phyloP scores from a whole-genome alignment of 2,329 filamentous ascomycete genomes.

The Aspergillus felis region DNA sequence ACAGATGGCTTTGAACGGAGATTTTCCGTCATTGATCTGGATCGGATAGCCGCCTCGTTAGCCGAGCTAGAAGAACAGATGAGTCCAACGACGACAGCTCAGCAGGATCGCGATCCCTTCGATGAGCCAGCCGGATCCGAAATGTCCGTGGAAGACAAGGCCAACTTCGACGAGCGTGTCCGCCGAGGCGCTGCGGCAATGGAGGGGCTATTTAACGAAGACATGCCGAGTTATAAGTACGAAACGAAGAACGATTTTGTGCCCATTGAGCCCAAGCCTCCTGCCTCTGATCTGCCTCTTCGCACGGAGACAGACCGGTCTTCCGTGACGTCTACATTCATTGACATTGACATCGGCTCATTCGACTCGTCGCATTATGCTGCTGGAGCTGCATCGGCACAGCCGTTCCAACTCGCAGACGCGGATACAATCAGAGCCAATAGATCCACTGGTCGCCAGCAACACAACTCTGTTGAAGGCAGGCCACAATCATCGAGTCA shows the following conservation, averaged over 20 bases:
- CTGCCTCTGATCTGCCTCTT: slow-evolving; percentile 53
- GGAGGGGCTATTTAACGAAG: slow-evolving; percentile 55
- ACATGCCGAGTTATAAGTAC: slow-evolving; percentile 55
- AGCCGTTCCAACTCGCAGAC: slow-evolving; percentile 49
- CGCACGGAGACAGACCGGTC: slow-evolving; percentile 44
- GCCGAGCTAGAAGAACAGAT: slow-evolving; percentile 41
- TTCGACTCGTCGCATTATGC: slow-evolving; percentile 50
- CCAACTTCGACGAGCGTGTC: slow-evolving; percentile 55
- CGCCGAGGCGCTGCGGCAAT: slow-evolving; percentile 54
- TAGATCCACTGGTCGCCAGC: slow-evolving; percentile 46
- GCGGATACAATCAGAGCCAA: slow-evolving; percentile 56
- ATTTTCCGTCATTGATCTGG: slow-evolving; percentile 45
- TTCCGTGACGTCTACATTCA: slow-evolving; percentile 46
- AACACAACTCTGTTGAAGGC: slow-evolving; percentile 35
- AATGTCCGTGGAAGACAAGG: slow-evolving; percentile 44
- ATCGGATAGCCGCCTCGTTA: slow-evolving; percentile 46
- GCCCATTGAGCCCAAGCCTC: slow-evolving; percentile 40
- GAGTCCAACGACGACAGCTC: slow-evolving; percentile 25
- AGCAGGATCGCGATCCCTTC: slow-evolving; percentile 21
- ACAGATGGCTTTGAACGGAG: slow-evolving; percentile 57
- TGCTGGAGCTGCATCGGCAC: slow-evolving; percentile 48
- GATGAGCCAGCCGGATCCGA: slow-evolving; percentile 30
- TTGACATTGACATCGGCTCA: slow-evolving; percentile 56
- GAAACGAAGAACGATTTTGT: slow-evolving; percentile 51
- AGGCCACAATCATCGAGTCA: slow-evolving; percentile 30